Base-by-base conservation (phyloP, 2,329 filamentous ascomycete species). In the Bipolaris gigantea region DNA sequence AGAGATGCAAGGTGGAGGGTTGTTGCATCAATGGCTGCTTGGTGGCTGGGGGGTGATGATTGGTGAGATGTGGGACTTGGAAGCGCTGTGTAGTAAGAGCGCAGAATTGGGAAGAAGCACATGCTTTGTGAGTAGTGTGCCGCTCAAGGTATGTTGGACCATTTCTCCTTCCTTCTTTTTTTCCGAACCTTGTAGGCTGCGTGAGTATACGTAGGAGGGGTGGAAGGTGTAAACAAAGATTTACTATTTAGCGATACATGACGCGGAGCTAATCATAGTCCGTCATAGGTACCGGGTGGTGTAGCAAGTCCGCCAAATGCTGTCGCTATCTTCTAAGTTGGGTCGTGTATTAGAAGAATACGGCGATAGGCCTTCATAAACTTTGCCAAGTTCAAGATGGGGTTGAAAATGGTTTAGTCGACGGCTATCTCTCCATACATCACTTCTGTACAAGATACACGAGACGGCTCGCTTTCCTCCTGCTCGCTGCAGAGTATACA, bases 121-220 rank as follows among this genome's bases (percentile, higher is more conserved):
- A 2, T 88, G 87, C 63, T 80, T 88, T 70, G 75, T 88, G 5
- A 83, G 80, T 0, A 86, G 83, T 59, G 77, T 78, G 33, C 84
- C 85, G 1, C 67, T 85, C 55, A 86, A 87, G 60, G 71, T 73
- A 53, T 53, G 62, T 57, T 30, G n/a, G 15, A 8, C 7, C 27
- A 5, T 13, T 8, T 15, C 40, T 27, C 23, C 18, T 23, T 41
- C 42, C 7, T 44, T n/a, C 19, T 18, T 42, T 18, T 42, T 13
- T 8, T 6, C 16, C 5, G 11, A 10, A 18, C 15, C 19, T n/a
- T 25, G 19, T n/a, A 27, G n/a, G 40, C 3, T 11, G 8, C 9
- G 40, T 18, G 23, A 30, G n/a, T 16, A 18, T 6, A 27, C 23
- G 18, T 1, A 2, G 23, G 25, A 19, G 23, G 10, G 16, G 19